Evolutionary conservation across 495 filamentous ascomycete genomes (phyloP).

Genomic region (Monascus purpureus): DNA sequence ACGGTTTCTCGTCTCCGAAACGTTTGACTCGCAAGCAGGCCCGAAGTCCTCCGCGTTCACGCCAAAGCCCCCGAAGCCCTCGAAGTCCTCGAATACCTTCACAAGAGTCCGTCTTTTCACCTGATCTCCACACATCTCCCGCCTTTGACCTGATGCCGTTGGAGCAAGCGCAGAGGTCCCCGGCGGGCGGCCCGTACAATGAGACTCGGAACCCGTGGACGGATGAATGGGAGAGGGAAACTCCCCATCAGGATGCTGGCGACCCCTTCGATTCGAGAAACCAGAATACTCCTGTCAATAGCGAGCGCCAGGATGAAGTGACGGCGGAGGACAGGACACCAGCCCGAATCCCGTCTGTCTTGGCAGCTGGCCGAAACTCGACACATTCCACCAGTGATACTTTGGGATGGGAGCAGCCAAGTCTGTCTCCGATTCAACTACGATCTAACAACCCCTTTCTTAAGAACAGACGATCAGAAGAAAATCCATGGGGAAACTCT

Average conservation of each 20-base stretch:
- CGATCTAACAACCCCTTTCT: constrained; percentile 34
- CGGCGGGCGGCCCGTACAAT: constrained; percentile 17
- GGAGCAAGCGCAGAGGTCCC: constrained; percentile 30
- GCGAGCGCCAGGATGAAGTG: constrained; percentile 2
- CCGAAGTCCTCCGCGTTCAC: constrained; percentile 15
- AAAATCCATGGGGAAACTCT: constrained; percentile 13
- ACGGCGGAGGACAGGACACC: constrained; percentile 3
- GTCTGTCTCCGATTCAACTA: constrained; percentile 14
- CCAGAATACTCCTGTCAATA: constrained; percentile 1
- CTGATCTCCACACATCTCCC: constrained; percentile 29
- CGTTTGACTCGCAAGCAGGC: constrained; percentile 16
- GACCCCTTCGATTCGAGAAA: constrained; percentile 1
- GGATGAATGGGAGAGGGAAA: constrained; percentile 16
- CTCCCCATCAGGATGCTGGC: constrained; percentile 1
- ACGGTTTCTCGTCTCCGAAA: constrained; percentile 17
- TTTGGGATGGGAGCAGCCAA: constrained; percentile 13
- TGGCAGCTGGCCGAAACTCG: constrained; percentile 14
- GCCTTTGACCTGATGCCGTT: constrained; percentile 31
- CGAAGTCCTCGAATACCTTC: constrained; percentile 17
- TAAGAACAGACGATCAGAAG: constrained; percentile 13
- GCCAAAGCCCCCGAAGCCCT: no score
- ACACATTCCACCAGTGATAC: constrained; percentile 1
- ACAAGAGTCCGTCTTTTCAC: constrained; percentile 26
- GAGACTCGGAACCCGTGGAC: constrained; percentile 21
- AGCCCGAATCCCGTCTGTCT: constrained; percentile 11